Evolutionary conservation across 2,329 filamentous ascomycete species (phyloP), one percentile per base, ranked within the genome.

Genomic region (Hypoxylon sp.): DNA sequence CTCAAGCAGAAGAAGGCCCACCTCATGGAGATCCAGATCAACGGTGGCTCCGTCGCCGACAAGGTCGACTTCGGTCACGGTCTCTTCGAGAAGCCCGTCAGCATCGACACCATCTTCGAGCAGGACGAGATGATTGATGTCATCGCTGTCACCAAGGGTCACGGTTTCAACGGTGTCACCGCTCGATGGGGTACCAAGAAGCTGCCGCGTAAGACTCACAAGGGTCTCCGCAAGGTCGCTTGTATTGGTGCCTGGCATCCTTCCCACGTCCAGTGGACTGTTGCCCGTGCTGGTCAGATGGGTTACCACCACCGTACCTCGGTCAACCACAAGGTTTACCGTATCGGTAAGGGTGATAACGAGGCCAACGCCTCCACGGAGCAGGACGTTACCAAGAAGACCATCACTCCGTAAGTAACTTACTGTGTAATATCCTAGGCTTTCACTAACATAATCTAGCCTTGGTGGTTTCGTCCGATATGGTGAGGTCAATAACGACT

Each of bases 1-100:
- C 92, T 99, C 85, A 98, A 98, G 93, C 96, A 99, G 90, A 99
- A 99, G 94, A 99, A 98, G 93, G 95, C 96, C 80, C 96, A 99
- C 86, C 90, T 99, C 78, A 99, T 99, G 96, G 96, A 99, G 89
- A 94, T 99, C 84, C 96, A 99, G 89, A 86, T 99, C 91, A 99
- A 99, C 89, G 96, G 96, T 85, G 96, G 96, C 81, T 93, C 91
- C 85, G 82, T 98, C 76, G 88, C 93, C 81, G 94, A 98, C 86
- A 99, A 99, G 93, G 94, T 99, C 80, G 91, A 93, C 72, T 98
- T 97, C 85, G 94, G 91, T 80, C 90, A 94, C 84, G 93, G 91
- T 80, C 92, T 99, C 73, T 99, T 99, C 88, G 96, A 99, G 93
- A 98, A 99, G 93, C 92, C 94, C 81, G 92, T 99, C 78, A 90